phyloP scores from a whole-genome alignment of 2,329 filamentous ascomycete species.

The Neopestalotiopsis clavispora region DNA sequence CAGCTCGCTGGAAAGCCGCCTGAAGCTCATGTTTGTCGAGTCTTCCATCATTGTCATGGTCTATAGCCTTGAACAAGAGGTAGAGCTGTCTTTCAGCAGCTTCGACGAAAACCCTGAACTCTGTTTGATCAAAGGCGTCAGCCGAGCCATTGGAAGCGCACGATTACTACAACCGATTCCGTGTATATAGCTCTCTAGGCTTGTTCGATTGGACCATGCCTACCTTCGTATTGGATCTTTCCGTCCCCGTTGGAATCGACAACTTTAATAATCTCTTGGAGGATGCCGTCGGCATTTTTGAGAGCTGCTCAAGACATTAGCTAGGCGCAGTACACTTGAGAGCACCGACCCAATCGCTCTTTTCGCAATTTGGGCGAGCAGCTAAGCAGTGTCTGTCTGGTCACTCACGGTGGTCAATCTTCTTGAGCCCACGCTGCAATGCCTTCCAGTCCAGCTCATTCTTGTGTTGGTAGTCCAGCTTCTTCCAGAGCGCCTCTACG shows the following conservation, averaged over 20 bases:
- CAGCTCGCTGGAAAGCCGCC: conserved; percentile 76
- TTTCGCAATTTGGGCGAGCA: conserved; percentile 18
- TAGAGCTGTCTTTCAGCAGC: conserved; percentile 85
- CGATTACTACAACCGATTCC: background rate
- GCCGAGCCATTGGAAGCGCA: background rate
- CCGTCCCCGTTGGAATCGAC: conserved; percentile 90
- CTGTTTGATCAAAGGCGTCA: conserved; percentile 48
- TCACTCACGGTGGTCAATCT: conserved; percentile 87
- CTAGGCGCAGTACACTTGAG: conserved; percentile 8
- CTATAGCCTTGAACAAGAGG: conserved; percentile 83
- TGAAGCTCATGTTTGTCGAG: conserved; percentile 86
- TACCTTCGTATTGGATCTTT: conserved; percentile 88
- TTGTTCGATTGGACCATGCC: conserved; percentile 4
- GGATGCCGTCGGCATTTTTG: conserved; percentile 89
- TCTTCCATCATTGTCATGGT: conserved; percentile 82
- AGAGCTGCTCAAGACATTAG: conserved; percentile 53
- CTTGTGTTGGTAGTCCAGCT: conserved; percentile 76
- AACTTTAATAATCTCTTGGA: conserved; percentile 78
- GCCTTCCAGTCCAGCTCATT: conserved; percentile 85
- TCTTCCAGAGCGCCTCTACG: conserved; percentile 82
- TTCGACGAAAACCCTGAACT: conserved; percentile 89
- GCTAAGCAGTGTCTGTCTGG: background rate
- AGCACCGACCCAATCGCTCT: conserved; percentile 19
- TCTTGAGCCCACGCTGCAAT: conserved; percentile 81
- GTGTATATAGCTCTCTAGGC: no score